Base-by-base conservation (phyloP, 371 early-diverging fungal species). In the Mucor indicus region DNA sequence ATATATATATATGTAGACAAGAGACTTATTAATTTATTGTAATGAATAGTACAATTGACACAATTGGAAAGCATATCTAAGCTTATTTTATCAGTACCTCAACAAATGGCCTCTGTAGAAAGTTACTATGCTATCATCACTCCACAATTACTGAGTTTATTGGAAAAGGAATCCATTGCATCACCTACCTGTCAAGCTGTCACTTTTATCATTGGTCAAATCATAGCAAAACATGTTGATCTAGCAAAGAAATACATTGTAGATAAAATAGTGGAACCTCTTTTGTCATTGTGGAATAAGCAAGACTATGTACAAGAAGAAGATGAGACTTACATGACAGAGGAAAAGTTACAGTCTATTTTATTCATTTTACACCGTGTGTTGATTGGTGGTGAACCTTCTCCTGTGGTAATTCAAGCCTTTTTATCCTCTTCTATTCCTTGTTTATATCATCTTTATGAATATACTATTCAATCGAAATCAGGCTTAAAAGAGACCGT, bases 381-480 rank as follows among this genome's bases (percentile, higher is more conserved):
- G 20, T 65, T 86, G 50, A 72, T 83, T 9, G 81, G 84, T 2
- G 84, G 80, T 23, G 86, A 86, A 44, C 86, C 86, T 0, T 78
- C 81, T 0, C 78, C 79, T 12, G 55, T 54, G n/a, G 65, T 84
- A 27, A 74, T 80, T 38, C 77, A 82, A 33, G 56, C 75, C 3
- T 75, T 83, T 48, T 33, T 81, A 42, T 60, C 60, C 0, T 64
- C 73, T 13, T 67, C 75, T 0, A 61, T 83, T 11, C 66, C 74
- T 8, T 72, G 80, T 4, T 53, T 86, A 11, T 88, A 88, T 50
- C 72, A 80, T 19, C 53, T 85, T 2, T 82, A 85, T 51, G 80
- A 81, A 38, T 85, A 72, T 40, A 57, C 79, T 10, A 45, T 58
- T 13, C 69, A 73, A 38, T 66, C 75, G 4, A 79, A 73, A 38